Percentiles rank a stretch among this genome's conserved stretches.
Evolutionary conservation across 2,329 filamentous ascomycete species (phyloP).

Genomic region (Dissoconium aciculare): DNA sequence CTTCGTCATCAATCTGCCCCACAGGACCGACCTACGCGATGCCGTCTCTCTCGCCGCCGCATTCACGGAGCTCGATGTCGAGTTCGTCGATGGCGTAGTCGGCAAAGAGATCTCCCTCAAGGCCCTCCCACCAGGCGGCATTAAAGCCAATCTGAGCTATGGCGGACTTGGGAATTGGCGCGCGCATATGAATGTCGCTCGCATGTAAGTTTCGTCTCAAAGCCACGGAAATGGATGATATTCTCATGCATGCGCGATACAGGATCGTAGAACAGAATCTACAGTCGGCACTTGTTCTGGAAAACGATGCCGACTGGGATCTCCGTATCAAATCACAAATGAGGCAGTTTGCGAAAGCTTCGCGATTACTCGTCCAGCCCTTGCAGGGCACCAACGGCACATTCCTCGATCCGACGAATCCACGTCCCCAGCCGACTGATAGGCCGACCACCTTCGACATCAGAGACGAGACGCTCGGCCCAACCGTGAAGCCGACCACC

Average conservation of each 20-base stretch:
- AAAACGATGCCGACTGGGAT: slow-evolving; percentile 34
- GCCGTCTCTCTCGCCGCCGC: slow-evolving; percentile 35
- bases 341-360: slow-evolving; percentile 25
- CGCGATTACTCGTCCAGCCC: slow-evolving; percentile 24
- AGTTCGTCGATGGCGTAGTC: slow-evolving; percentile 35
- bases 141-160: slow-evolving; percentile 1
- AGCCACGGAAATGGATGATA: too few species aligned
- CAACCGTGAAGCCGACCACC: slow-evolving; percentile 11
- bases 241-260: slow-evolving; percentile 19
- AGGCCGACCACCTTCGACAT: slow-evolving; percentile 8
- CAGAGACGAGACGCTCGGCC: slow-evolving; percentile 1
- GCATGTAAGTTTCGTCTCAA: slow-evolving; percentile 7
- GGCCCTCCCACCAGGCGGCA: slow-evolving; percentile 22
- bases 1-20: slow-evolving; percentile 38
- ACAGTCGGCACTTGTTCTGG: slow-evolving; percentile 30
- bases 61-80: slow-evolving; percentile 31
- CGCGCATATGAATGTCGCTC: slow-evolving; percentile 17
- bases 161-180: slow-evolving; percentile 14
- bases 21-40: slow-evolving; percentile 38
- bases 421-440: slow-evolving; percentile 5
- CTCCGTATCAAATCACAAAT: slow-evolving; percentile 29
- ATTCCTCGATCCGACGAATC: slow-evolving; percentile 13
- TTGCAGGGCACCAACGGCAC: slow-evolving; percentile 7
- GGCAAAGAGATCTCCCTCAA: slow-evolving; percentile 26
- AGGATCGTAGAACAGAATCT: slow-evolving; percentile 23